Conservation (phyloP, 2,329 filamentous ascomycete species). For the Ascochyta clinopodiicola region DNA sequence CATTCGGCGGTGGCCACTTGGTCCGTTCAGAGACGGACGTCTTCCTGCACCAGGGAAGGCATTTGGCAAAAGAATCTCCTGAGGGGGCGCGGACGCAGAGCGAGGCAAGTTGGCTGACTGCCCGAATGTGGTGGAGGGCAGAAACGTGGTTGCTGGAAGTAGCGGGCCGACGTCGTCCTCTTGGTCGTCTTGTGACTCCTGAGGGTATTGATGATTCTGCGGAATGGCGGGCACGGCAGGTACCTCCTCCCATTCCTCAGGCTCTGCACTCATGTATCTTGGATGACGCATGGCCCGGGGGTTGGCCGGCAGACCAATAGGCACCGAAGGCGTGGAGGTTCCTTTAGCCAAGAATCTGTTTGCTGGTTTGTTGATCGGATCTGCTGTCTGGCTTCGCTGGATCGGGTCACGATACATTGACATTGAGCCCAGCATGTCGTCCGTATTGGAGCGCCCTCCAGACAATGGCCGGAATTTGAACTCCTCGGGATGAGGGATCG, state of each 20-base stretch:
- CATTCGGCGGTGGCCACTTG: conserved; percentile 49
- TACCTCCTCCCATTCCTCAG: conserved; percentile 53
- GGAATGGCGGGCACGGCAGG: conserved; percentile 65
- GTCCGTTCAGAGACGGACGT: conserved; percentile 46
- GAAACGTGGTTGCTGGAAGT: conserved; percentile 56
- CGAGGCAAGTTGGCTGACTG: conserved; percentile 49
- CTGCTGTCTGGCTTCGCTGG: conserved; percentile 69
- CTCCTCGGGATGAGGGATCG: conserved; percentile 76
- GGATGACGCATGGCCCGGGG: conserved; percentile 88
- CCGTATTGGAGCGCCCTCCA: conserved; percentile 46
- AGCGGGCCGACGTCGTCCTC: conserved; percentile 56
- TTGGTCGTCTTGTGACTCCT: conserved; percentile 31
- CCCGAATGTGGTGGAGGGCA: conserved; percentile 56
- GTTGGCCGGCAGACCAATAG: conserved; percentile 85
- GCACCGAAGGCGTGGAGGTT: conserved; percentile 58
- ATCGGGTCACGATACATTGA: conserved; percentile 47
- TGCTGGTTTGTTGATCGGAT: conserved; percentile 56
- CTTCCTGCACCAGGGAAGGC: conserved; percentile 36
- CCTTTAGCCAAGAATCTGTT: conserved; percentile 42
- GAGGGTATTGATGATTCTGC: conserved; percentile 47
- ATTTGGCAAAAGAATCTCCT: conserved; percentile 44
- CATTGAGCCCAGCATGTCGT: conserved; percentile 51
- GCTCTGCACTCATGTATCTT: conserved; percentile 68
- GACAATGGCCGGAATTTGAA: conserved; percentile 44
- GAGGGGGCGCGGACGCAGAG: conserved; percentile 57